phyloP scores from a whole-genome alignment of 2,329 filamentous ascomycete genomes.

The Verticillium klebahnii region DNA sequence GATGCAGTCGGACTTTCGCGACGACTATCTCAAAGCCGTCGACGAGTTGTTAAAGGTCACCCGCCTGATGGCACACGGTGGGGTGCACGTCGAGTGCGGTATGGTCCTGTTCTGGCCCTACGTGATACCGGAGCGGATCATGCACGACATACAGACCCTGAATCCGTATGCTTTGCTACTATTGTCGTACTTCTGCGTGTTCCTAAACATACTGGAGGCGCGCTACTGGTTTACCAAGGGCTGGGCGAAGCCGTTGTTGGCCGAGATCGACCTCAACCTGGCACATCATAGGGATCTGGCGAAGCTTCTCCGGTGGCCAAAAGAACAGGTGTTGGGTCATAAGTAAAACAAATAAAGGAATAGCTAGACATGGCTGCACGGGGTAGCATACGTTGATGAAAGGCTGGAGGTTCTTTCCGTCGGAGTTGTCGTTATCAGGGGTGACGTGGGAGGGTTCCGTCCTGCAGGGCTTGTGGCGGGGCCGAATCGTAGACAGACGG shows the following conservation, averaged over 20 bases:
- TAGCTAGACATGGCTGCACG: too few relatives aligned
- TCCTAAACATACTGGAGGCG: constrained; percentile 18
- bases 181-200: constrained; percentile 18
- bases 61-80: constrained; percentile 14
- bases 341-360: not conserved
- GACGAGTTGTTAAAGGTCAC: constrained; percentile 11
- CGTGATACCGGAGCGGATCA: constrained; percentile 16
- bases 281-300: not conserved
- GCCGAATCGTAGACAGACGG: too few relatives aligned
- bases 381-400: too few relatives aligned
- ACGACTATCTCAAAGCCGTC: constrained; percentile 16
- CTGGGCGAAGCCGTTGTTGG: constrained; percentile 18
- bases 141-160: constrained; percentile 18
- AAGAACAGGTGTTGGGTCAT: not conserved
- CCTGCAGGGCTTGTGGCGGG: too few relatives aligned
- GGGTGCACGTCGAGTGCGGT: constrained; percentile 16
- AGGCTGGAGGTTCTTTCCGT: too few relatives aligned
- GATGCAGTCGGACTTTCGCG: constrained; percentile 2
- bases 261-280: constrained; percentile 13
- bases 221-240: constrained; percentile 20
- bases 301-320: constrained; percentile 6
- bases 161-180: constrained; percentile 20
- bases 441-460: too few relatives aligned
- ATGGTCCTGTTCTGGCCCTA: constrained; percentile 20
- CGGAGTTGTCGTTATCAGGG: too few relatives aligned